Conservation (phyloP, 164 flowering plant species). For the Piper betle region DNA sequence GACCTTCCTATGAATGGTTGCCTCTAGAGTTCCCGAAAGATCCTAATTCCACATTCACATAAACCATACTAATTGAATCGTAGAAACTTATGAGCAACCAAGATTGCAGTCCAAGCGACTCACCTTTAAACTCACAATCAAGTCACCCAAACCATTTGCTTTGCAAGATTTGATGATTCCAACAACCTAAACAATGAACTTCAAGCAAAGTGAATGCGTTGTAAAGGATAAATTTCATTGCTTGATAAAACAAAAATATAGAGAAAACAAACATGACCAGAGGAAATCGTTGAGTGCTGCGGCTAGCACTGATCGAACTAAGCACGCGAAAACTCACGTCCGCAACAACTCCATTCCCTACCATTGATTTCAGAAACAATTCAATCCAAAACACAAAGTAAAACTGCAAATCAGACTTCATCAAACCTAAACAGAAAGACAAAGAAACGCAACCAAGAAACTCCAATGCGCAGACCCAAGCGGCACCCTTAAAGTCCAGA, state of each 20-base stretch:
- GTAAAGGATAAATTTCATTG: not conserved
- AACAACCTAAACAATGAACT: slow-evolving; percentile 32
- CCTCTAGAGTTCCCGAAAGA: slow-evolving; percentile 58
- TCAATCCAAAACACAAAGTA: not conserved
- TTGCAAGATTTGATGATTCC: slow-evolving; percentile 52
- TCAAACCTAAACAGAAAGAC: not conserved
- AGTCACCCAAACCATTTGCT: slow-evolving; percentile 63
- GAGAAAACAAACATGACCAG: slow-evolving; percentile 21
- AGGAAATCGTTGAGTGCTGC: slow-evolving; percentile 18
- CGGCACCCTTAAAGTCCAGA: slow-evolving; percentile 35
- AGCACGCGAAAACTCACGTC: slow-evolving; percentile 16
- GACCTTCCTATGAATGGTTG: slow-evolving; percentile 55
- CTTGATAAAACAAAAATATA: not conserved
- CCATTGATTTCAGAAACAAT: not conserved
- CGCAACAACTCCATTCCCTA: slow-evolving; percentile 14
- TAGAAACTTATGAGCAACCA: not conserved
- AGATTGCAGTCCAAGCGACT: not conserved
- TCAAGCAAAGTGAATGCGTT: not conserved
- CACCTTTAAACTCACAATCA: slow-evolving; percentile 65
- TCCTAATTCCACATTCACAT: slow-evolving; percentile 31
- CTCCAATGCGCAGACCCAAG: slow-evolving; percentile 54
- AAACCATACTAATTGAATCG: not conserved
- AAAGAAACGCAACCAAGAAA: slow-evolving; percentile 18
- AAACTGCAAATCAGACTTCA: slow-evolving; percentile 1
- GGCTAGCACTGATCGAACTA: slow-evolving; percentile 22